Percentiles rank a stretch among this genome's conserved stretches.
Conservation (phyloP, 306 rosid genomes). For the Fagus crenata region DNA sequence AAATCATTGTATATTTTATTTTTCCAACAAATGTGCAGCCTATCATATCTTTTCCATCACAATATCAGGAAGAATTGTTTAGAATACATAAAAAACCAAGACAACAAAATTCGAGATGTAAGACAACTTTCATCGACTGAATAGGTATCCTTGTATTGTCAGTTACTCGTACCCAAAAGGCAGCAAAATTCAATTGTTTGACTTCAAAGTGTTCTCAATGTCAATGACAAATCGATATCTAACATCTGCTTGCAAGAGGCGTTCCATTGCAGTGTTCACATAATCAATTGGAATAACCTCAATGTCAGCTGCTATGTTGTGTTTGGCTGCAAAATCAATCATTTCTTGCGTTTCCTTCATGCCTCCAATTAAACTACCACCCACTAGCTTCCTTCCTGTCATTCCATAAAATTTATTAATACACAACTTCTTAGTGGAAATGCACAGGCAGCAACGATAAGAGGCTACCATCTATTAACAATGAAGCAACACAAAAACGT, state of each 20-base stretch:
- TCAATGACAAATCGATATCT: constrained; percentile 51
- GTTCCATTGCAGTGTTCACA: constrained; percentile 38
- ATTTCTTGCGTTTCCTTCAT: constrained; percentile 55
- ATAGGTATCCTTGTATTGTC: no score
- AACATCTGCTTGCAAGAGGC: constrained; percentile 34
- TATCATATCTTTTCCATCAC: no score
- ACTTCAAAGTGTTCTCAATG: constrained; percentile 36
- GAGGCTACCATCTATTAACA: not conserved
- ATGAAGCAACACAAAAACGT: not conserved
- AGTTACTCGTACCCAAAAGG: no score
- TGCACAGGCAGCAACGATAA: not conserved
- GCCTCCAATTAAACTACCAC: constrained; percentile 50
- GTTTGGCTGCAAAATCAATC: constrained; percentile 39
- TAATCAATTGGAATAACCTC: constrained; percentile 37
- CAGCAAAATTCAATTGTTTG: constrained; percentile 6
- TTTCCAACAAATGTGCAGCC: no score
- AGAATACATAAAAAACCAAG: no score
- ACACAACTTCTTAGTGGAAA: not conserved
- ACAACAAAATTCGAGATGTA: no score
- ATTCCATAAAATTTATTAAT: not conserved
- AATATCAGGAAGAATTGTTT: no score
- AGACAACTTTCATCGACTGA: no score
- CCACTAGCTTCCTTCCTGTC: constrained; percentile 46
- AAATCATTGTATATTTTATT: no score
- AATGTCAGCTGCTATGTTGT: constrained; percentile 26